phyloP scores from a whole-genome alignment of 2,329 filamentous ascomycete genomes.

The Fusarium secorum region DNA sequence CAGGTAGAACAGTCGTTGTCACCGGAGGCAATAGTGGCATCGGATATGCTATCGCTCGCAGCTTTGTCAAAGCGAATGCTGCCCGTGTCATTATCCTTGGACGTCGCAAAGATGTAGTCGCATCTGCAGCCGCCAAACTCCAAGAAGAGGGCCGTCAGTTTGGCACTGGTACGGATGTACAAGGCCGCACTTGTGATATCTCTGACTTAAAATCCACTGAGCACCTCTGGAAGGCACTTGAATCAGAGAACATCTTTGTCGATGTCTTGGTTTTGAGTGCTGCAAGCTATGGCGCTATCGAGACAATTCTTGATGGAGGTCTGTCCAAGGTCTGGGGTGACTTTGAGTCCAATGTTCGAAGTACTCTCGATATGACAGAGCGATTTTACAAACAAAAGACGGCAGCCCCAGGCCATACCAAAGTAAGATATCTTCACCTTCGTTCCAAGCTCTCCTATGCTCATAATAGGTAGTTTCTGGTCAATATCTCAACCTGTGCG shows the following conservation, averaged over 20 bases:
- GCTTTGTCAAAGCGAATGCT: background rate
- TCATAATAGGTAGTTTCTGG: background rate
- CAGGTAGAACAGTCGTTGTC: background rate
- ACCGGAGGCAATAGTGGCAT: background rate
- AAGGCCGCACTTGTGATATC: background rate
- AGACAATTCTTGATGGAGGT: background rate
- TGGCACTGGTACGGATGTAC: background rate
- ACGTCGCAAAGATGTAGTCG: background rate
- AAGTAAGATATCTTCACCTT: background rate
- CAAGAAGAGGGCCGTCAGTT: background rate
- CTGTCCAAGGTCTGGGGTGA: background rate
- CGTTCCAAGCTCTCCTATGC: fast-evolving
- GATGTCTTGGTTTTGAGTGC: background rate
- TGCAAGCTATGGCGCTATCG: background rate
- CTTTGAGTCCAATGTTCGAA: background rate
- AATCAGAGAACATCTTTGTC: fast-evolving
- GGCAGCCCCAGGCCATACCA: fast-evolving
- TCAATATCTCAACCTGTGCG: background rate
- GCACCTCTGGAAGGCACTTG: background rate
- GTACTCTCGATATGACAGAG: background rate
- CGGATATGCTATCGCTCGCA: background rate
- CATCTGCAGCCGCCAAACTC: background rate
- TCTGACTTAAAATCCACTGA: fast-evolving
- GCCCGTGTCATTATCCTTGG: background rate
- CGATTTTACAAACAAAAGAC: background rate